Conservation (phyloP, 192 early-diverging fungal genomes). For the Haplosporangium gracile region DNA sequence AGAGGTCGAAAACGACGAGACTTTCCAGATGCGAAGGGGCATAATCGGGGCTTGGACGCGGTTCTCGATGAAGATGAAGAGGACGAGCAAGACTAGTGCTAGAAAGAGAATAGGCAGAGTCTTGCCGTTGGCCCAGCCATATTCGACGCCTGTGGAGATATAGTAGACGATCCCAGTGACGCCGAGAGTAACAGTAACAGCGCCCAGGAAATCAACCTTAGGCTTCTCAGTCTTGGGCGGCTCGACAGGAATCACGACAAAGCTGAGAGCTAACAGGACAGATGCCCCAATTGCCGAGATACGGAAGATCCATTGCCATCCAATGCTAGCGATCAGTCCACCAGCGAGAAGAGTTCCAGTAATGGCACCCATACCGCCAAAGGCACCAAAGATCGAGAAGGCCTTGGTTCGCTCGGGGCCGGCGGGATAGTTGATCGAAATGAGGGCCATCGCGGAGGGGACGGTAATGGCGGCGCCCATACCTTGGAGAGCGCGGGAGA, state of each 20-base stretch:
- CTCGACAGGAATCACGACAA: conserved; percentile 25
- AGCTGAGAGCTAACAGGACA: conserved; percentile 22
- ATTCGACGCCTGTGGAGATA: conserved; percentile 41
- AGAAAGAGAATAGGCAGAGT: conserved; percentile 33
- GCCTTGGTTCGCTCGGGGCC: conserved; percentile 46
- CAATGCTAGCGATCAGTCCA: conserved; percentile 43
- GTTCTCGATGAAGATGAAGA: conserved; percentile 51
- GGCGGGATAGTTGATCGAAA: conserved; percentile 34
- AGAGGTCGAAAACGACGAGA: conserved; percentile 54
- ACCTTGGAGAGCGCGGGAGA: conserved; percentile 48
- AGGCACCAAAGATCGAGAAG: conserved; percentile 40
- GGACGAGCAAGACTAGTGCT: conserved; percentile 33
- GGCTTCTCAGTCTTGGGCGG: conserved; percentile 22
- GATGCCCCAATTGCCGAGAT: conserved; percentile 42
- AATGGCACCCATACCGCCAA: conserved; percentile 38
- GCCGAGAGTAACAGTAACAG: conserved; percentile 12
- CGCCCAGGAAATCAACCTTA: conserved; percentile 39
- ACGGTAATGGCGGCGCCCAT: conserved; percentile 51
- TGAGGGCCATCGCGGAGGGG: conserved; percentile 48
- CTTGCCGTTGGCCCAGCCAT: conserved; percentile 47
- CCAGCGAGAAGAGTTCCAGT: conserved; percentile 40
- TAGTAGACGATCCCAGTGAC: conserved; percentile 48
- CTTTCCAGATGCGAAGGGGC: conserved; percentile 56
- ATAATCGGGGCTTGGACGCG: conserved; percentile 49
- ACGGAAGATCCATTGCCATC: conserved; percentile 56